These are phyloP conservation scores for Botrytis aclada DNA, from an alignment of 2,329 filamentous ascomycete genomes.

Conservation along the genomic window DNA sequence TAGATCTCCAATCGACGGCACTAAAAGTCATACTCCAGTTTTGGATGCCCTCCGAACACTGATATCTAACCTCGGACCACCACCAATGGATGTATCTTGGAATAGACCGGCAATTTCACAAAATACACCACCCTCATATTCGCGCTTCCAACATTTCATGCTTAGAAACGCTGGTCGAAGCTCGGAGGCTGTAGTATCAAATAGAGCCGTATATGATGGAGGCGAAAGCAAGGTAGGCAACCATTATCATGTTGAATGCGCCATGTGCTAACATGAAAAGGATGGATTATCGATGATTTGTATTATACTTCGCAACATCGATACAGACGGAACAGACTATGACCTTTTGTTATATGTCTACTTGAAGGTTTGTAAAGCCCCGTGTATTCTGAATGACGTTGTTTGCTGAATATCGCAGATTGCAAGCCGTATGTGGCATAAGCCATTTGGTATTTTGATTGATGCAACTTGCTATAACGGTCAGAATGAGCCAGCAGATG, in stretches of 20 bases:
- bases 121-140: conserved; percentile 63
- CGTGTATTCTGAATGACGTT: conserved; percentile 10
- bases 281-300: conserved; percentile 68
- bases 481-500: conserved; percentile 63
- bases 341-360: conserved; percentile 66
- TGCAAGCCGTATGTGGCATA: conserved; percentile 66
- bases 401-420: conserved; percentile 45
- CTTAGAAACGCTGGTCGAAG: conserved; percentile 64
- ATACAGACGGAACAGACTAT: conserved; percentile 62
- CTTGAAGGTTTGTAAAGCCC: conserved; percentile 51
- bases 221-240: conserved; percentile 61
- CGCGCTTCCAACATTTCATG: conserved; percentile 71
- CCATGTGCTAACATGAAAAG: conserved; percentile 36
- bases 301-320: conserved; percentile 65
- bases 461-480: conserved; percentile 69
- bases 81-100: conserved; percentile 66
- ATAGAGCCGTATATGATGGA: conserved; percentile 66
- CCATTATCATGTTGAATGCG: not conserved
- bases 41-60: conserved; percentile 59
- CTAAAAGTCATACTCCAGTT: conserved; percentile 53
- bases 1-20: conserved; percentile 52
- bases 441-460: conserved; percentile 64
- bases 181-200: conserved; percentile 61
- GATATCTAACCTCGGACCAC: conserved; percentile 64
- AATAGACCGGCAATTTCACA: conserved; percentile 63